Conservation (phyloP, 305 asterid genomes). For the Fraxinus xanthoxyloides region DNA sequence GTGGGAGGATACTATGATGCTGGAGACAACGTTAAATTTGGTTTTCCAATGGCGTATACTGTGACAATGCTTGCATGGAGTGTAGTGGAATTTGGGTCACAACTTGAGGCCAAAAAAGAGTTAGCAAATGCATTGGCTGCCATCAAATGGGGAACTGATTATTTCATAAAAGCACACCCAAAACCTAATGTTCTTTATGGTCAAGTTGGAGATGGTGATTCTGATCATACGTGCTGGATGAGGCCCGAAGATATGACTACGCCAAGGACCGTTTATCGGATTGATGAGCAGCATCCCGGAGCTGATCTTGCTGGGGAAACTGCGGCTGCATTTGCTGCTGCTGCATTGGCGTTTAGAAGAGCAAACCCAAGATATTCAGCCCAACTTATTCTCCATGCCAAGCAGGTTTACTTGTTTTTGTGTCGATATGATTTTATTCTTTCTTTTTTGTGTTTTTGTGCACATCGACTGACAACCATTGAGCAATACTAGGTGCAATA, state of each 20-base stretch:
- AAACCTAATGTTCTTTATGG: constrained; percentile 48
- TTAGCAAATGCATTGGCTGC: constrained; percentile 33
- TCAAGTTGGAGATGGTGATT: constrained; percentile 55
- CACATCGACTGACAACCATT: too few relatives aligned
- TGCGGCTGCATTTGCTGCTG: constrained; percentile 65
- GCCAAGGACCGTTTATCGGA: constrained; percentile 38
- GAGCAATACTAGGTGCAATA: too few relatives aligned
- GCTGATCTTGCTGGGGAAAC: constrained; percentile 73
- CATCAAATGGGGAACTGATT: constrained; percentile 63
- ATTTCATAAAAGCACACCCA: constrained; percentile 57
- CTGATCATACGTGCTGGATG: constrained; percentile 70
- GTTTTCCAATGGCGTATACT: constrained; percentile 61
- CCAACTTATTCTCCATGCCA: constrained; percentile 47
- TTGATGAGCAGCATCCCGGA: constrained; percentile 61
- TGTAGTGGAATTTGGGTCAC: constrained; percentile 36
- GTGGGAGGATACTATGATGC: constrained; percentile 72
- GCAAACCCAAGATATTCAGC: constrained; percentile 34
- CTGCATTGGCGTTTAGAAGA: constrained; percentile 44
- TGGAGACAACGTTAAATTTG: constrained; percentile 68
- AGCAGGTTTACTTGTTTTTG: too few relatives aligned
- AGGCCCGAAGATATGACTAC: constrained; percentile 82
- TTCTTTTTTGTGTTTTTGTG: too few relatives aligned
- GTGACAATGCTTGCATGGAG: constrained; percentile 67
- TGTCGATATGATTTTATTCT: too few relatives aligned
- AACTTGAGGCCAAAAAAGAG: constrained; percentile 32